Conservation (phyloP, 2,329 filamentous ascomycete species). For the Fonsecaea nubica region DNA sequence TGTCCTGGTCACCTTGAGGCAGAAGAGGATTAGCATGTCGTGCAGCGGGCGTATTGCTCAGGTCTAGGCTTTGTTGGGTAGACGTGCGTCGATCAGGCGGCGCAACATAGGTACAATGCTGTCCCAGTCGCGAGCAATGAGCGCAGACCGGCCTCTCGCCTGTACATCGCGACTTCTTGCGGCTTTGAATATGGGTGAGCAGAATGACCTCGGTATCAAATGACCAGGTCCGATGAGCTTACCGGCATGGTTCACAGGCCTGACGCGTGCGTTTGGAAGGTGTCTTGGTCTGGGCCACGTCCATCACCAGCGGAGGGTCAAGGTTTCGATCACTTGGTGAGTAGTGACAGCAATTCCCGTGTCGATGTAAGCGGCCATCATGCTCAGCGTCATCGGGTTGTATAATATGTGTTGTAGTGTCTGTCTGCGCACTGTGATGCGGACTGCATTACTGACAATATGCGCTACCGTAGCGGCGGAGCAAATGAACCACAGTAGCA, state of each 20-base stretch:
- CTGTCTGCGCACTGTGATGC: background rate
- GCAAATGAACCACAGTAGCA: background rate
- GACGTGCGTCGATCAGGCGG: slow-evolving; percentile 7
- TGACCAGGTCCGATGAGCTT: slow-evolving; percentile 16
- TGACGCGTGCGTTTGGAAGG: slow-evolving; percentile 33
- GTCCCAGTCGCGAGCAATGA: slow-evolving; percentile 44
- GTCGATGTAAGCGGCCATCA: background rate
- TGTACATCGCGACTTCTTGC: slow-evolving; percentile 46
- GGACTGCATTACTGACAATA: background rate
- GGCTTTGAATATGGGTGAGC: slow-evolving; percentile 32
- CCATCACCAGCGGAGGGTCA: background rate
- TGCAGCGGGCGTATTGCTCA: background rate
- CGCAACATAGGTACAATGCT: slow-evolving; percentile 43
- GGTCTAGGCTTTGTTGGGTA: slow-evolving; percentile 1
- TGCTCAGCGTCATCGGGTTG: background rate
- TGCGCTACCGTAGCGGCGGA: background rate
- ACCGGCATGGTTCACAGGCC: slow-evolving; percentile 46
- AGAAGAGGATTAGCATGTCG: background rate
- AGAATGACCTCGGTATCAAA: background rate
- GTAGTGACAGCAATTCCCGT: background rate
- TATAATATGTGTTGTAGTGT: background rate
- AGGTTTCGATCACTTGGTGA: background rate
- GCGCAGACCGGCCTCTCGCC: slow-evolving; percentile 46
- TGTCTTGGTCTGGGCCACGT: background rate
- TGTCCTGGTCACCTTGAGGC: slow-evolving; percentile 5